These are phyloP conservation scores for Epichloe brachyelytri DNA, from an alignment of 2,329 filamentous ascomycete species.

Conservation along the genomic window DNA sequence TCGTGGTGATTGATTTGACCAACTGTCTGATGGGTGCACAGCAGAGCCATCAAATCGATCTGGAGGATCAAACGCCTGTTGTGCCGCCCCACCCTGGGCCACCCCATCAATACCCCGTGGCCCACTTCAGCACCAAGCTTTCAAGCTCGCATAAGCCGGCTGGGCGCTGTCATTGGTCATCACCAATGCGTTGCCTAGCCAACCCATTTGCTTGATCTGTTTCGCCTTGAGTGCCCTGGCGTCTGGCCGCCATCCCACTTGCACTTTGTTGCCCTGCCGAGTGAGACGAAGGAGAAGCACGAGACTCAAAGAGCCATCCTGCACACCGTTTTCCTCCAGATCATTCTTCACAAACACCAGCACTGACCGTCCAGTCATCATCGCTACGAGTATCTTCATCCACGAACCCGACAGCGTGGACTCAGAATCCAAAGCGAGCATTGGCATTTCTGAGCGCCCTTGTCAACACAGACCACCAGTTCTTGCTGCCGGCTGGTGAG, in stretches of 20 bases:
- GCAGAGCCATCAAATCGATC: too few species aligned
- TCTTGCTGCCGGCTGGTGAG: constrained; percentile 1
- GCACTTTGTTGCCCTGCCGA: constrained; percentile 7
- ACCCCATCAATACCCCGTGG: not conserved
- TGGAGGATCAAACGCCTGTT: too few species aligned
- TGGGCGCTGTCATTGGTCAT: not conserved
- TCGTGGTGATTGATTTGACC: too few species aligned
- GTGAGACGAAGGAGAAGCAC: constrained; percentile 1
- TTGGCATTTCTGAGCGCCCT: not conserved
- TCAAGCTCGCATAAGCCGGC: not conserved
- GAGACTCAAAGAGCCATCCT: not conserved
- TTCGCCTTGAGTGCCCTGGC: constrained; percentile 6
- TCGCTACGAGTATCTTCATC: constrained; percentile 1
- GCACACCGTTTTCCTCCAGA: not conserved
- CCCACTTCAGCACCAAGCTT: not conserved
- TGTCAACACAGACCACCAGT: constrained; percentile 1
- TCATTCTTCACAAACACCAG: not conserved
- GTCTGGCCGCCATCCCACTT: constrained; percentile 7
- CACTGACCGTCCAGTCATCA: not conserved
- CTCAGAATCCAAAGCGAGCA: not conserved
- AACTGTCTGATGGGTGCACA: too few species aligned
- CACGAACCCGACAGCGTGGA: not conserved
- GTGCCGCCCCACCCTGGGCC: too few species aligned
- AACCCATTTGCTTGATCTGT: constrained; percentile 20
- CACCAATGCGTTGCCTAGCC: constrained; percentile 18